Base-by-base conservation (phyloP, 306 rosid species). In the Cicer yamashitae region DNA sequence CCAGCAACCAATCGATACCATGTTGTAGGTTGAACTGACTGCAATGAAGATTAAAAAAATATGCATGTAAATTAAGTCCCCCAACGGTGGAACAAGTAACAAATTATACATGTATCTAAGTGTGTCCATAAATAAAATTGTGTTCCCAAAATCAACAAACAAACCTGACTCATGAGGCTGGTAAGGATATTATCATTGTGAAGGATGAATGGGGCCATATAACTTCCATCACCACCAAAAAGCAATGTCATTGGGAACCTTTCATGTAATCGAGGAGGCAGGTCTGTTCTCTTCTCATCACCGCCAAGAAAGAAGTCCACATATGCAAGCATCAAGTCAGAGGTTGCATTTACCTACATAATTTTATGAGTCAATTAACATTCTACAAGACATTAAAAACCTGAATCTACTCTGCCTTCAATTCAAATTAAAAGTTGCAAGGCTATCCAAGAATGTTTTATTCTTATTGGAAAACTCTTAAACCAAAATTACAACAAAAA, bases 1-100 rank as follows among this genome's bases (percentile, higher is more conserved):
- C 99, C 99, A 74, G 98, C 89, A 80, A 96, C 99, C 80, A 96
- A 81, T 25, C 99, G 88, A 81, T 89, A 96, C 99, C 99, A 96
- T 38, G 89, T 82, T 8, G 99, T 92, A 45, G 99, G 98, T 53
- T 93, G 99, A 63, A 96, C 91, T 8, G 90, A 84, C 99, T 96
- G 88, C 84, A 83, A 70, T 69, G 34, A 64, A 57, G 50, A 71
- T 56, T 30, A 61, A 76, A 54, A 43, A 61, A 41, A 67, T 13
- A 75, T 12, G 65, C 62, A 64, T 62, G 15, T 38, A 67, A 73
- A 60, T 50, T 20, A 45, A 62, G 7, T 62, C n/a, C 57, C 37
- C 40, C 13, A 18, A 52, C 37, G 67, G 56, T 30, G 41, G 58
- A 74, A 50, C 18, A 82, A 8, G 47, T 69, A 67, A 75, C 38